Evolutionary conservation across 345 rosid genomes (phyloP).

Genomic region (Salix arbutifolia): DNA sequence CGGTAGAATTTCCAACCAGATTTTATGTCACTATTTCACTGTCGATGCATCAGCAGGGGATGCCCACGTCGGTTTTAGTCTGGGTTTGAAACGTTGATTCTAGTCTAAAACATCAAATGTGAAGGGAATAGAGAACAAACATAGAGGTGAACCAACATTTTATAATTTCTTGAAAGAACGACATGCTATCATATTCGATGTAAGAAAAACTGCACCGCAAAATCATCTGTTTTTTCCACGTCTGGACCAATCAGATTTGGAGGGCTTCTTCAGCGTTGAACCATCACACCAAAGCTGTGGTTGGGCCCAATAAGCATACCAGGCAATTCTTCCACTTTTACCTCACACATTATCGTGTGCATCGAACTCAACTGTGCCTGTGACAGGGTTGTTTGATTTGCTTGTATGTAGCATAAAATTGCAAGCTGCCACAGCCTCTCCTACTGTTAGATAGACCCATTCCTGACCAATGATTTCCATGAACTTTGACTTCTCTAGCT

Average conservation of each 20-base stretch:
- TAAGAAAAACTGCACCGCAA: not conserved
- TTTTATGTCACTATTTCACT: not conserved
- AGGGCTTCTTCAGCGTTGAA: not conserved
- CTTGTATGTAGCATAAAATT: slow-evolving; percentile 16
- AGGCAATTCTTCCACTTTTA: not conserved
- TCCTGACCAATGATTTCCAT: slow-evolving; percentile 22
- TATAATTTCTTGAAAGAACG: not conserved
- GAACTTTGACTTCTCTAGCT: slow-evolving; percentile 21
- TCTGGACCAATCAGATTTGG: not conserved
- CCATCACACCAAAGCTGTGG: not conserved
- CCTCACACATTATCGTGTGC: slow-evolving; percentile 12
- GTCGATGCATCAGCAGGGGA: not conserved
- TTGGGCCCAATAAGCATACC: not conserved
- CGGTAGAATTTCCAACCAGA: not conserved
- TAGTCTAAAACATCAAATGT: not conserved
- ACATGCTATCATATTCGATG: not conserved
- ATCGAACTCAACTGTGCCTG: not conserved
- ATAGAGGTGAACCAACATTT: not conserved
- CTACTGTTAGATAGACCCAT: slow-evolving; percentile 27
- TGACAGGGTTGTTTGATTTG: slow-evolving; percentile 8
- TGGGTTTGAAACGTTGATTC: not conserved
- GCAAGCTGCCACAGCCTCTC: slow-evolving; percentile 29
- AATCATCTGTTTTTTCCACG: not conserved
- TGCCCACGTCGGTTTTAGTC: not conserved
- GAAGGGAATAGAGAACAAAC: not conserved